A percentile compares a stretch with the other conserved stretches of the same genome.
phyloP scores from a whole-genome alignment of 1,139 yeast species.

The Geotrichum europaeum region DNA sequence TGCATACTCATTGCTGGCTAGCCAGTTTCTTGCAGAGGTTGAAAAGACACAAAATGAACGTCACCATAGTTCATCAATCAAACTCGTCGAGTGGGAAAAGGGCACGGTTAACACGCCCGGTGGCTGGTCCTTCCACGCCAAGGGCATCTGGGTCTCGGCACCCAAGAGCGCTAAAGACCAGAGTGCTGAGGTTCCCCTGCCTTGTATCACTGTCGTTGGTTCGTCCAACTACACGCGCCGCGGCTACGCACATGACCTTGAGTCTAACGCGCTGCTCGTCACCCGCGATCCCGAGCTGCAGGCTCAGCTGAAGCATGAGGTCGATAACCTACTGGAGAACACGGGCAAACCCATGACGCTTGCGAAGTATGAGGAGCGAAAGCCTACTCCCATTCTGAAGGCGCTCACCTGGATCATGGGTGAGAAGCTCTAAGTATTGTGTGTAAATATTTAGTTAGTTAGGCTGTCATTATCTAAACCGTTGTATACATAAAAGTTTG shows the following conservation, averaged over 20 bases:
- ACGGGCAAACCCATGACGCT: slow-evolving; percentile 45
- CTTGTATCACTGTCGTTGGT: slow-evolving; percentile 77
- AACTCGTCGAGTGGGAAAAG: slow-evolving; percentile 75
- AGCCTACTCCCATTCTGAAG: slow-evolving; percentile 48
- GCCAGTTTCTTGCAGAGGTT: slow-evolving; percentile 57
- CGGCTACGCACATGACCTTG: slow-evolving; percentile 82
- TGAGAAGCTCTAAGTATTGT: slow-evolving; percentile 36
- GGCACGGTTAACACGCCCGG: slow-evolving; percentile 74
- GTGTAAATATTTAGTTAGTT: background rate
- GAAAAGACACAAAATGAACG: slow-evolving; percentile 25
- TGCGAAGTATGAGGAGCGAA: slow-evolving; percentile 59
- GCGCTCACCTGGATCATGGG: slow-evolving; percentile 44
- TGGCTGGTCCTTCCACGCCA: slow-evolving; percentile 99
- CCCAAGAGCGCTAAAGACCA: slow-evolving; percentile 35
- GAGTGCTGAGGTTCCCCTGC: slow-evolving; percentile 32
- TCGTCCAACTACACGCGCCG: slow-evolving; percentile 90
- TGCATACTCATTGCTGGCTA: slow-evolving; percentile 76
- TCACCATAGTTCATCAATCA: slow-evolving; percentile 33
- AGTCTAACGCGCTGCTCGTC: slow-evolving; percentile 72
- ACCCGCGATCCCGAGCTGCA: slow-evolving; percentile 63
- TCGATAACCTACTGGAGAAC: slow-evolving; percentile 52
- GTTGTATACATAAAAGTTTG: too few relatives aligned
- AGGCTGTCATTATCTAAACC: background rate
- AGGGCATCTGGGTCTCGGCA: slow-evolving; percentile 81
- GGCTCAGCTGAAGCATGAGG: slow-evolving; percentile 52